Conservation (phyloP, 2,329 filamentous ascomycete genomes). For the Thermothelomyces thermophilus region DNA sequence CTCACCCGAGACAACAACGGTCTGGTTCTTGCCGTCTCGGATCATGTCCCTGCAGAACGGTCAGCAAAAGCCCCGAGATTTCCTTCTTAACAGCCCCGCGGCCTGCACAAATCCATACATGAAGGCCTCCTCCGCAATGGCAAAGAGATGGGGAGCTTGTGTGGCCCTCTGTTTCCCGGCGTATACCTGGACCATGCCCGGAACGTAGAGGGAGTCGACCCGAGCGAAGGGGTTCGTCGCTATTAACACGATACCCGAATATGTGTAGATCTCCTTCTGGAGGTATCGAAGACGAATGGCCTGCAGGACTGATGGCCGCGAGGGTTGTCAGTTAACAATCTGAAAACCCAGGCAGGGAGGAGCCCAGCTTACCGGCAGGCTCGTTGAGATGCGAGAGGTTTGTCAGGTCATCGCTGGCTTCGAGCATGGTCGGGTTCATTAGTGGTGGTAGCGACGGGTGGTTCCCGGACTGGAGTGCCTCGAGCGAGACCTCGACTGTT, state of each 20-base stretch:
- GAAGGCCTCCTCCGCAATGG: slow-evolving; percentile 97
- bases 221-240: slow-evolving; percentile 96
- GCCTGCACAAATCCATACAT: slow-evolving; percentile 50
- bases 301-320: slow-evolving; percentile 65
- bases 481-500: slow-evolving; percentile 67
- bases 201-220: slow-evolving; percentile 96
- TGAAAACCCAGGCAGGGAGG: neutral
- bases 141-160: slow-evolving; percentile 95
- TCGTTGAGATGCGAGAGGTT: slow-evolving; percentile 98
- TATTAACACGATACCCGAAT: slow-evolving; percentile 97
- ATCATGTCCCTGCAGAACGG: slow-evolving; percentile 75
- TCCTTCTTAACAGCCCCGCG: neutral
- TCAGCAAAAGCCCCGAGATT: slow-evolving; percentile 36
- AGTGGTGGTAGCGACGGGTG: slow-evolving; percentile 78
- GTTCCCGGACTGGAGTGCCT: slow-evolving; percentile 69
- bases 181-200: slow-evolving; percentile 99
- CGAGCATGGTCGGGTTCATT: slow-evolving; percentile 97
- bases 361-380: slow-evolving; percentile 67
- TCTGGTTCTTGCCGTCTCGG: slow-evolving; percentile 92
- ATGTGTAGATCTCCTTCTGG: slow-evolving; percentile 99
- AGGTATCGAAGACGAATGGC: slow-evolving; percentile 94
- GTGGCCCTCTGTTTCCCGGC: slow-evolving; percentile 94
- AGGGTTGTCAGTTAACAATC: slow-evolving; percentile 19
- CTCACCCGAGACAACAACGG: slow-evolving; percentile 97
- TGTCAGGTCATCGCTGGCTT: slow-evolving; percentile 96